phyloP scores from a whole-genome alignment of 768 basidiomycete genomes.

The Pholiota molesta region DNA sequence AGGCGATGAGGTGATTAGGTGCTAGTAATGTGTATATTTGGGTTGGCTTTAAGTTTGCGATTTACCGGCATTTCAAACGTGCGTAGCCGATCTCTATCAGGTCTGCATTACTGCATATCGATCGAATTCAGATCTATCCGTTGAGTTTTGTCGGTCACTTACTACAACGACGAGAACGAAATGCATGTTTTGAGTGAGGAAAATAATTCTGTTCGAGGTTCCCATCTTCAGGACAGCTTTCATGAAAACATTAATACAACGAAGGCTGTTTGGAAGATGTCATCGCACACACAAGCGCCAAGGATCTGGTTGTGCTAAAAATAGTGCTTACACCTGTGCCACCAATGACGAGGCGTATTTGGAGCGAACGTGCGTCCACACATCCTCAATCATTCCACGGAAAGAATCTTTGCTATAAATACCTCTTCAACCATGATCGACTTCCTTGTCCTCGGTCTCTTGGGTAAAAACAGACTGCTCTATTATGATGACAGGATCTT shows the following conservation, averaged over 20 bases:
- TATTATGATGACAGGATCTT: conserved; percentile 1
- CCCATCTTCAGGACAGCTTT: neutral
- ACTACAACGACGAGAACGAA: neutral
- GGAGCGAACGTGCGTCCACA: conserved; percentile 13
- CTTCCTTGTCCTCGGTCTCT: neutral
- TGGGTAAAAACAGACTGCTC: neutral
- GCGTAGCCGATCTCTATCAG: neutral
- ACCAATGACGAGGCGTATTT: neutral
- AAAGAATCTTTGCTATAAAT: no score
- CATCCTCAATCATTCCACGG: no score
- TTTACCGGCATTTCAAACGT: neutral
- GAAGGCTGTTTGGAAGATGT: neutral
- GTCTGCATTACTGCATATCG: neutral
- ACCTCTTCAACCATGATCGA: no score
- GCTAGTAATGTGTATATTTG: neutral
- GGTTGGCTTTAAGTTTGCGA: neutral
- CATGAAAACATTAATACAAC: neutral
- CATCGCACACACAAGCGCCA: neutral
- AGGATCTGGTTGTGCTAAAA: neutral
- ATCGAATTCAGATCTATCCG: neutral
- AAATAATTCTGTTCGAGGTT: neutral
- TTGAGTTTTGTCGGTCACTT: neutral
- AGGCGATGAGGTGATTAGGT: neutral
- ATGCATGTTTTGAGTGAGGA: no score
- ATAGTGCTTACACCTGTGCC: neutral